Evolutionary conservation across 1,139 yeast genomes (phyloP), one percentile per base, ranked within the genome.

Genomic region (Candida sojae): DNA sequence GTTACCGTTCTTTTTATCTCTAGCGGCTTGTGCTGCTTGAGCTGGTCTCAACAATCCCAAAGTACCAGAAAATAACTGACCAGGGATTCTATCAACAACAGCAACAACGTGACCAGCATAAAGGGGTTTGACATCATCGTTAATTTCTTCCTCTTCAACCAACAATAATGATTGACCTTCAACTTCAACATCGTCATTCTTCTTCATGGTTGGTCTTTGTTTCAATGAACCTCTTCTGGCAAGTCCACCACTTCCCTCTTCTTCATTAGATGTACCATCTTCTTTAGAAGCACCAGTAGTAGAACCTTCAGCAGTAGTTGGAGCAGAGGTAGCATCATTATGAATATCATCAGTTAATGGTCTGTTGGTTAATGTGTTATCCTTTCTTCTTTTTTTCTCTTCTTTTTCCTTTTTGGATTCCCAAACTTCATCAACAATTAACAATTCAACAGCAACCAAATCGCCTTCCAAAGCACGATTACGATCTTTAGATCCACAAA

Each of bases 401-500:
- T 93, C 99, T 66, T 93, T 93, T 67, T 93, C 99, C 63, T 91
- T 87, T 66, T 92, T 93, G 23, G 96, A 86, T 39, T 85, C 92
- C 99, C 99, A 93, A 32, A 93, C 99, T 64, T 93, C 99, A 66
- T 93, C 97, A 26, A 93, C 99, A 17, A 89, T 90, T 50, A 93
- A 79, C 53, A 93, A 77, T 66, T 93, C 99, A 23, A 93, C 91
- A 0, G 99, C 99, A 33, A 93, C 99, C 51, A 90, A 73, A 65
- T 93, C 99, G 47, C 98, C 97, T 69, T 93, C 99, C 47, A 93
- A 75, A 9, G 99, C 98, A 64, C 99, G 84, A 68, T 93, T 93
- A 65, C 99, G 88, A 68, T 93, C 99, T 66, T 93, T 93, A n/a
- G 98, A 92, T 10, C 99, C 99, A 73, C 98, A 95, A 56, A 93